These are phyloP conservation scores for Colletotrichum neosansevieriae DNA, from an alignment of 2,329 filamentous ascomycete genomes.

Conservation along the genomic window DNA sequence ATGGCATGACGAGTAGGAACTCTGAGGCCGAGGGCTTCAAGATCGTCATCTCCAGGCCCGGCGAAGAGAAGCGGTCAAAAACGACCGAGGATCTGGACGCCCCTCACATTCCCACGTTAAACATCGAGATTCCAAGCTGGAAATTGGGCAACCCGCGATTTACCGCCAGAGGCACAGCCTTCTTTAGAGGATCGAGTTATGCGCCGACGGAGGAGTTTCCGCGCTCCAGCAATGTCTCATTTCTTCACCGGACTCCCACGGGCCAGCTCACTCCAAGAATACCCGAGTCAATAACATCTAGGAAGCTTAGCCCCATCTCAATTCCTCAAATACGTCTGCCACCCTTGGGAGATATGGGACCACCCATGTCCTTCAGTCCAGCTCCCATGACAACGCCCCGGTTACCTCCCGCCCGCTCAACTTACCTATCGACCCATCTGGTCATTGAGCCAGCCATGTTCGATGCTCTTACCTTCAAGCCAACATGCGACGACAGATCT, in stretches of 20 bases:
- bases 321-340: conserved; percentile 52
- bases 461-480: conserved; percentile 82
- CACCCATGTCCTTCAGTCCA: conserved; percentile 36
- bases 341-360: conserved; percentile 41
- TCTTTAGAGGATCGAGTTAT: conserved; percentile 85
- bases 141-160: conserved; percentile 86
- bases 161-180: conserved; percentile 79
- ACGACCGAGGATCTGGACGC: conserved; percentile 69
- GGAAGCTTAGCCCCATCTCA: conserved; percentile 53
- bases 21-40: conserved; percentile 78
- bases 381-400: conserved; percentile 50
- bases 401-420: conserved; percentile 56
- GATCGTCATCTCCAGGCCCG: conserved; percentile 81
- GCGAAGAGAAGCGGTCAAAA: conserved; percentile 69
- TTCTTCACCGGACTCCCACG: conserved; percentile 54
- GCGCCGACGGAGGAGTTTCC: conserved; percentile 78
- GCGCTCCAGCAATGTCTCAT: conserved; percentile 70
- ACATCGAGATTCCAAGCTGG: conserved; percentile 86
- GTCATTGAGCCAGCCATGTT: conserved; percentile 82
- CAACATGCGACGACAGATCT: conserved; percentile 79
- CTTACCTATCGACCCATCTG: conserved; percentile 62
- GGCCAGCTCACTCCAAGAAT: conserved; percentile 48
- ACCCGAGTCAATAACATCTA: conserved; percentile 47
- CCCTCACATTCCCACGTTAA: conserved; percentile 66
- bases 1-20: conserved; percentile 64